A percentile compares a stretch with the other conserved stretches of the same genome.
Conservation (phyloP, 495 filamentous ascomycete genomes). For the Talaromyces nanjingensis region DNA sequence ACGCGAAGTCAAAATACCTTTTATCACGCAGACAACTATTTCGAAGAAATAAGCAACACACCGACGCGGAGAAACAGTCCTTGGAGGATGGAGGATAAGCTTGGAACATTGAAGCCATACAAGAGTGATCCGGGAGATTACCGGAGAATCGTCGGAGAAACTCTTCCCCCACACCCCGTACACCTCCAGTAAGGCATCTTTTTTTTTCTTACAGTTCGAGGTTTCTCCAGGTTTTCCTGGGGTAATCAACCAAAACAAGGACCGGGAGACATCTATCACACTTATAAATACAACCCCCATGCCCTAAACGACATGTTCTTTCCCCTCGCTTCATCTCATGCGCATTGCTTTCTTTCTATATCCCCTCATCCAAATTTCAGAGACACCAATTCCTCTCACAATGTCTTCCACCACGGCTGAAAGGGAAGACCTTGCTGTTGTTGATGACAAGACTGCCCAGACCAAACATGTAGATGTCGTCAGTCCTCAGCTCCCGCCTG, state of each 20-base stretch:
- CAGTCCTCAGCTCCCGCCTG: neutral
- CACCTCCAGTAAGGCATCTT: no score
- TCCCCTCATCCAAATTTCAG: neutral
- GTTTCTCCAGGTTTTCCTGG: neutral
- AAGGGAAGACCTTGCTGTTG: neutral
- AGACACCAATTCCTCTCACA: neutral
- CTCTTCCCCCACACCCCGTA: neutral
- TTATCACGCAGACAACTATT: neutral
- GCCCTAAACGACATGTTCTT: neutral
- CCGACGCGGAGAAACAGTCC: neutral
- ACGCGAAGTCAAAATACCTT: no score
- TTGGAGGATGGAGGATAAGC: neutral
- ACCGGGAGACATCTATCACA: neutral
- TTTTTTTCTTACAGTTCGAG: neutral
- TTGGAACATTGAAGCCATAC: neutral
- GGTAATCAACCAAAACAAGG: neutral
- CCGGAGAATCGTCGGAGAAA: conserved; percentile 2
- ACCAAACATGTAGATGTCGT: conserved; percentile 19
- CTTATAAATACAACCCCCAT: neutral
- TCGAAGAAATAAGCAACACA: neutral
- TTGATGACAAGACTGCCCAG: conserved; percentile 11
- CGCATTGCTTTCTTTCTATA: neutral
- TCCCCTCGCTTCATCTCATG: neutral
- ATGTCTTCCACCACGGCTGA: conserved; percentile 1
- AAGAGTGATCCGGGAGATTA: neutral